These are phyloP conservation scores for Boletus reticuloceps DNA, from an alignment of 768 basidiomycete genomes.

Conservation along the genomic window DNA sequence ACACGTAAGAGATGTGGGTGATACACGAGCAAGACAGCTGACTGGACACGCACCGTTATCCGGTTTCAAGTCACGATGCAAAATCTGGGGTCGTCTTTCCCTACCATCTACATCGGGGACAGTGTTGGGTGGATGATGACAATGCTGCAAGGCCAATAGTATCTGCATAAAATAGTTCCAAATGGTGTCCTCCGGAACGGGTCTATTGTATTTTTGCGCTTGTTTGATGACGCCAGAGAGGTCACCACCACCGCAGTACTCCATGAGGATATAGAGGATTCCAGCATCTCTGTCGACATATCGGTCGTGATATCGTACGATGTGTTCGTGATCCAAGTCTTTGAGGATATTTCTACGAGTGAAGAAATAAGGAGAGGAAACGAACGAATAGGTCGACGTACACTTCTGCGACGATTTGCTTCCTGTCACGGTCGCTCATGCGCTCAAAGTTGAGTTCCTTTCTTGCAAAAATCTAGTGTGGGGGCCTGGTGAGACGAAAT, in stretches of 20 bases:
- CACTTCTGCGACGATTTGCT: slow-evolving; percentile 99
- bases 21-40: background rate
- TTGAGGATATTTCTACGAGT: slow-evolving; percentile 86
- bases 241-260: slow-evolving; percentile 97
- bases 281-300: slow-evolving; percentile 88
- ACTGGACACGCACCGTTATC: slow-evolving; percentile 73
- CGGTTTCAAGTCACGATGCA: slow-evolving; percentile 96
- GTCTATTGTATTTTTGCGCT: slow-evolving; percentile 61
- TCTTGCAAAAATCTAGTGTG: slow-evolving; percentile 71
- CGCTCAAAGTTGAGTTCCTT: slow-evolving; percentile 98
- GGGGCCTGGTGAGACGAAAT: background rate
- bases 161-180: slow-evolving; percentile 98
- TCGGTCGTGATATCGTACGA: slow-evolving; percentile 93
- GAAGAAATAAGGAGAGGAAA: background rate
- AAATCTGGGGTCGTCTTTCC: slow-evolving; percentile 65
- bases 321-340: slow-evolving; percentile 92
- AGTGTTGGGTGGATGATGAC: slow-evolving; percentile 72
- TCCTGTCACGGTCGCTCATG: slow-evolving; percentile 94
- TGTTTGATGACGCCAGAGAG: slow-evolving; percentile 85
- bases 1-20: background rate
- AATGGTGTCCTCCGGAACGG: slow-evolving; percentile 87
- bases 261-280: slow-evolving; percentile 97
- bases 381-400: slow-evolving; percentile 40
- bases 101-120: slow-evolving; percentile 39
- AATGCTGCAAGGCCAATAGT: slow-evolving; percentile 83